Evolutionary conservation across 1,139 yeast genomes (phyloP).

Genomic region (Ogataea hybrid): DNA sequence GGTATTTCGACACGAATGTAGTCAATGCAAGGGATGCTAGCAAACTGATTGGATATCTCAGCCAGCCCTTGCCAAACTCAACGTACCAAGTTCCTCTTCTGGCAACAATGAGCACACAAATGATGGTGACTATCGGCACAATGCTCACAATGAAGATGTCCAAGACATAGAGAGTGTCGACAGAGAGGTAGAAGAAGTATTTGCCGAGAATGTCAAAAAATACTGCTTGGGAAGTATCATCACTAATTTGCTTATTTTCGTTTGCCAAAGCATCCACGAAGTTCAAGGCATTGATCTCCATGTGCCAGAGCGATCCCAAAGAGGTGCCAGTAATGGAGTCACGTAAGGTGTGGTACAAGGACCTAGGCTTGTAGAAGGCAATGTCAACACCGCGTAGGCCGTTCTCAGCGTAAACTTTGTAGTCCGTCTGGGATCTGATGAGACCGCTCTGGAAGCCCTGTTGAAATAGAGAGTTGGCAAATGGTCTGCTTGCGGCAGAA

Average conservation of each 20-base stretch:
- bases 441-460: constrained; percentile 77
- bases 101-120: constrained; percentile 47
- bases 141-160: constrained; percentile 50
- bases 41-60: constrained; percentile 59
- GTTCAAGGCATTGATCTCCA: constrained; percentile 71
- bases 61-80: constrained; percentile 41
- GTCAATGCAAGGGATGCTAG: constrained; percentile 41
- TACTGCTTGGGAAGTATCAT: constrained; percentile 47
- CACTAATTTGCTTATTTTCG: constrained; percentile 40
- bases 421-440: constrained; percentile 83
- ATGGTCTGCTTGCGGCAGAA: constrained; percentile 51
- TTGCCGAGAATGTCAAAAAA: constrained; percentile 61
- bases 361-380: constrained; percentile 74
- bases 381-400: constrained; percentile 85
- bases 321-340: constrained; percentile 69
- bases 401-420: constrained; percentile 60
- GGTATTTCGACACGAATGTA: constrained; percentile 36
- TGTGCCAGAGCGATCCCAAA: constrained; percentile 73
- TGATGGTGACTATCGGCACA: constrained; percentile 53
- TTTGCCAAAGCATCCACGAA: constrained; percentile 43
- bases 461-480: constrained; percentile 76
- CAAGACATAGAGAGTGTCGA: constrained; percentile 42
- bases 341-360: constrained; percentile 73
- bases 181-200: constrained; percentile 52
- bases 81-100: constrained; percentile 49